Conservation (phyloP, 2,329 filamentous ascomycete species). For the Hymenotorrendiella dingleyae region DNA sequence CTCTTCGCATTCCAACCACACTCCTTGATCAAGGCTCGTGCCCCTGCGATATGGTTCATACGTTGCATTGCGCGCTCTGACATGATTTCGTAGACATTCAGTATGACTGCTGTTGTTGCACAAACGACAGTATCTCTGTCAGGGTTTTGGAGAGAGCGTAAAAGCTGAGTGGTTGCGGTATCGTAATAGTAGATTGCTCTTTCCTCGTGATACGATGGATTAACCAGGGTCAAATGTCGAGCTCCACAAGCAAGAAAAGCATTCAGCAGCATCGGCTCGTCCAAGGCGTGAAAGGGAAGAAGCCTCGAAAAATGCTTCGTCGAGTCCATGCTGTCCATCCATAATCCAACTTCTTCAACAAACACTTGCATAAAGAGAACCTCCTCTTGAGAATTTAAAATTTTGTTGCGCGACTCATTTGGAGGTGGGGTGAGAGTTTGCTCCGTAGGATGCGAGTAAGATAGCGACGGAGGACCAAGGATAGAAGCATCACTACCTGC, state of each 20-base stretch:
- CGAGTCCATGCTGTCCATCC: constrained; percentile 90
- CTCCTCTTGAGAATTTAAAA: constrained; percentile 69
- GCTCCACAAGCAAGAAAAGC: constrained; percentile 85
- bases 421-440: constrained; percentile 32
- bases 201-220: constrained; percentile 65
- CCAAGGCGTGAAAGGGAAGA: constrained; percentile 76
- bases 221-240: constrained; percentile 68
- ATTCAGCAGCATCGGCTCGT: constrained; percentile 82
- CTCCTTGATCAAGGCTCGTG: constrained; percentile 79
- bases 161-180: constrained; percentile 71
- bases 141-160: constrained; percentile 74
- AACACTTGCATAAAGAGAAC: constrained; percentile 89
- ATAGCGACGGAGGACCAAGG: constrained; percentile 34
- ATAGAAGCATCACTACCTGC: constrained; percentile 26
- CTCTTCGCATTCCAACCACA: constrained; percentile 82
- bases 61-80: constrained; percentile 69
- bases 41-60: constrained; percentile 87
- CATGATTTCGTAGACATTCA: constrained; percentile 94
- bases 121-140: constrained; percentile 79
- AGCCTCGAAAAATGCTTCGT: constrained; percentile 80
- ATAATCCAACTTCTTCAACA: constrained; percentile 80
- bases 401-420: constrained; percentile 46
- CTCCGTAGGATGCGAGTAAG: constrained; percentile 28
- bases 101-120: constrained; percentile 77
- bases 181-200: constrained; percentile 81